A percentile compares a stretch with the other conserved stretches of the same genome.
These are phyloP conservation scores for Sporobolomyces pararoseus DNA, from an alignment of 768 basidiomycete genomes.

Conservation along the genomic window DNA sequence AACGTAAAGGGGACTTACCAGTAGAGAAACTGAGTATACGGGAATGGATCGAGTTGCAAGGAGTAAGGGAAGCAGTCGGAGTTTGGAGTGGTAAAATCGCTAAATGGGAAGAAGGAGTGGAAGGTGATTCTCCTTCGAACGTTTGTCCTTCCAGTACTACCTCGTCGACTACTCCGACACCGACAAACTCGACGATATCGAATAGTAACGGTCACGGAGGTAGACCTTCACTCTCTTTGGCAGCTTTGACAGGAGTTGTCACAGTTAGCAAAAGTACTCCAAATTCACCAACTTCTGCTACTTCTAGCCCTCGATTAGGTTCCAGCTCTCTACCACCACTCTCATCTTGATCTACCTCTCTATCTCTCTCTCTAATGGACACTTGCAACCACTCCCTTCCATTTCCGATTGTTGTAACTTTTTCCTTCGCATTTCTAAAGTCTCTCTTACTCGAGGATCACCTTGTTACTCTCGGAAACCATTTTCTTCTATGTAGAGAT, in stretches of 20 bases:
- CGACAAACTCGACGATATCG: neutral
- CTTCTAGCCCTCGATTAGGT: neutral
- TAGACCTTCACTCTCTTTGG: slow-evolving; percentile 6
- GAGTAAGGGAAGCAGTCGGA: slow-evolving; percentile 36
- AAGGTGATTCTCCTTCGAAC: neutral
- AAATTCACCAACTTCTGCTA: slow-evolving; percentile 18
- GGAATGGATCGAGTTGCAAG: slow-evolving; percentile 39
- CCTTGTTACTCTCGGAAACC: no score
- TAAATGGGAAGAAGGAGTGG: slow-evolving; percentile 23
- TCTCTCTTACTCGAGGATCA: no score
- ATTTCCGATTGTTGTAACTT: no score
- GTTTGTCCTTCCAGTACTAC: no score
- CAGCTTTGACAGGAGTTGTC: slow-evolving; percentile 29
- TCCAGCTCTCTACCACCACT: no score
- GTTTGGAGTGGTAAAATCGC: slow-evolving; percentile 36
- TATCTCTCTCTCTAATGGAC: neutral
- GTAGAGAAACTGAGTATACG: slow-evolving; percentile 40
- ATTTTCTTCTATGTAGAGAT: no score
- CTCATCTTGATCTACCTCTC: neutral
- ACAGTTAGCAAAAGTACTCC: slow-evolving; percentile 29
- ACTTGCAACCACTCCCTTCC: no score
- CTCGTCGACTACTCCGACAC: neutral
- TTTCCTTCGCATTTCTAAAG: no score
- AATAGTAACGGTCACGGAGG: neutral
- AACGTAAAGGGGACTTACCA: slow-evolving; percentile 26